Evolutionary conservation across 2,329 filamentous ascomycete species (phyloP).

Genomic region (Pseudocercospora eumusae): DNA sequence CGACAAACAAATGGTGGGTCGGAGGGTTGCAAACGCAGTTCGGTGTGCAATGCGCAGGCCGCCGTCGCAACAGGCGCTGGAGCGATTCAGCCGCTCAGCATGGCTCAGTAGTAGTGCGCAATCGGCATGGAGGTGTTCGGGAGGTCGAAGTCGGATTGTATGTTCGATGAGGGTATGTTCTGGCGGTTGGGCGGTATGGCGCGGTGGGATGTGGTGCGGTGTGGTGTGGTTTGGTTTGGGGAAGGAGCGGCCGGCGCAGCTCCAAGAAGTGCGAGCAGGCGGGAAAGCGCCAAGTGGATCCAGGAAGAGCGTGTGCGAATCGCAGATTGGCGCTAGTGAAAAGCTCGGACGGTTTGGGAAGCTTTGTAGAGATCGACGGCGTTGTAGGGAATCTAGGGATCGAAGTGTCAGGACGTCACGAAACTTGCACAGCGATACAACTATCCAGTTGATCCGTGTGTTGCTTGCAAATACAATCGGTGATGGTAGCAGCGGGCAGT

Average conservation of each 20-base stretch:
- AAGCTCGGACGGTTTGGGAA: neutral
- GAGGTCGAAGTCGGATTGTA: neutral
- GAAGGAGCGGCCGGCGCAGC: neutral
- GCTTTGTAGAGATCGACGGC: neutral
- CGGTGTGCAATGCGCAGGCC: conserved; percentile 11
- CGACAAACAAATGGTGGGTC: conserved; percentile 12
- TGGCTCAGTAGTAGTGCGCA: neutral
- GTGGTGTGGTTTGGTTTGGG: neutral
- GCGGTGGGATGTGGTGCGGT: neutral
- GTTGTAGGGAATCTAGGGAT: too few species aligned
- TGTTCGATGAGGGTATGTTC: neutral
- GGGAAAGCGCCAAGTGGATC: conserved; percentile 6
- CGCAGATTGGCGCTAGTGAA: conserved; percentile 2
- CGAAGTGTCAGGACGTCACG: conserved; percentile 6
- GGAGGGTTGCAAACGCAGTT: conserved; percentile 10
- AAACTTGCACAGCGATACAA: neutral
- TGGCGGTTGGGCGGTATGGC: neutral
- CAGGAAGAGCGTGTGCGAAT: neutral
- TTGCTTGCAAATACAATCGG: neutral
- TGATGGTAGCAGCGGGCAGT: neutral
- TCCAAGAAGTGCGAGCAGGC: too few species aligned
- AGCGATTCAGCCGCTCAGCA: conserved; percentile 1
- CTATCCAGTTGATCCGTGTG: neutral
- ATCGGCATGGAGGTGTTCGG: neutral
- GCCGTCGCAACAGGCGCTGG: conserved; percentile 21